Conservation (phyloP, 176 grass and related monocot genomes). For the Urochloa ruziziensis region DNA sequence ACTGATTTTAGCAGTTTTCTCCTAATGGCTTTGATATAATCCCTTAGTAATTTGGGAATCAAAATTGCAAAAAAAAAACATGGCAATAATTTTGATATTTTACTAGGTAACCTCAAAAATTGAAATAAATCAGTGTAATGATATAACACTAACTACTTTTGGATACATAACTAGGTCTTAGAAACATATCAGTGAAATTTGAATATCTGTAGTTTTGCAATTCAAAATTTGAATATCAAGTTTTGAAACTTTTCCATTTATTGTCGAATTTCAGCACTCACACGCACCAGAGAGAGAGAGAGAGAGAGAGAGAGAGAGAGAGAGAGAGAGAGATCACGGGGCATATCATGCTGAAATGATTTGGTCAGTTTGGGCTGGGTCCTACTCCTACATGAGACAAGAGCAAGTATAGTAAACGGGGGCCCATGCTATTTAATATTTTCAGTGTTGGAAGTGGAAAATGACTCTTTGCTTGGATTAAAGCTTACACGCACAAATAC, state of each 20-base stretch:
- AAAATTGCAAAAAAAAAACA: not conserved
- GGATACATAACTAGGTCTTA: not conserved
- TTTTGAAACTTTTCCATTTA: not conserved
- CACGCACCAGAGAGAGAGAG: conserved; percentile 4
- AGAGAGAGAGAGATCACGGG: conserved; percentile 49
- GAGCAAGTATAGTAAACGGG: conserved; percentile 28
- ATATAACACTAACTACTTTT: not conserved
- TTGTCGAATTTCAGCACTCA: not conserved
- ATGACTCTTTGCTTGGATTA: conserved; percentile 32
- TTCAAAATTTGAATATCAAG: not conserved
- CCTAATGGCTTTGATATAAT: not conserved
- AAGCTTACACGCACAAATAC: conserved; percentile 15
- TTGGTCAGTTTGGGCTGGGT: conserved; percentile 50
- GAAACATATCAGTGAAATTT: not conserved
- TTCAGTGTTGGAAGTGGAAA: conserved; percentile 29
- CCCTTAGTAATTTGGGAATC: not conserved
- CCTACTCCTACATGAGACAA: conserved; percentile 36
- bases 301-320: conserved; percentile 31
- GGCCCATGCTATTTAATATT: conserved; percentile 13
- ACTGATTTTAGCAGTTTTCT: not conserved
- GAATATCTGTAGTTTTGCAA: not conserved
- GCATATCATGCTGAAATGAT: conserved; percentile 63
- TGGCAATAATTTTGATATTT: not conserved
- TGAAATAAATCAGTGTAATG: not conserved
- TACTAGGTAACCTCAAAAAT: not conserved